Conservation (phyloP, 257 asterid species). For the Gentiana macrophylla region DNA sequence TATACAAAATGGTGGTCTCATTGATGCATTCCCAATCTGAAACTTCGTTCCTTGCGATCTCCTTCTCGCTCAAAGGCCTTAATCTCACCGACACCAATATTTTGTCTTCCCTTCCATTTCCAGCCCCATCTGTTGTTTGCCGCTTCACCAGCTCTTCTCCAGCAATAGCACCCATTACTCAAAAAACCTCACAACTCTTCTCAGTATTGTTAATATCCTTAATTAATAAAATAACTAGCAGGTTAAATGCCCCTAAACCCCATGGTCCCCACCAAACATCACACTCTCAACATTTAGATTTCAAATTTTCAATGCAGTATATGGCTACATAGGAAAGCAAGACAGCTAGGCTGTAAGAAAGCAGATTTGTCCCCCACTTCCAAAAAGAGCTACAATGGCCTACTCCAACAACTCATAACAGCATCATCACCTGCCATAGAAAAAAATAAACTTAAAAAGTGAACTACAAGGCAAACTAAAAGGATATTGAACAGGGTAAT, state of each 20-base stretch:
- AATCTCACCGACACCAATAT: constrained; percentile 87
- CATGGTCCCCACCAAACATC: neutral
- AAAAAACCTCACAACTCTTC: constrained; percentile 14
- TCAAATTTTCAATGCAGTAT: constrained; percentile 1
- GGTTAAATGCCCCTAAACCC: neutral
- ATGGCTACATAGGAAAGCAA: constrained; percentile 10
- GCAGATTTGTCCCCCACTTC: constrained; percentile 4
- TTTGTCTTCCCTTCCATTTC: constrained; percentile 62
- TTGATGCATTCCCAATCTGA: constrained; percentile 99
- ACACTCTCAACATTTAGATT: neutral
- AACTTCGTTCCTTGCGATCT: constrained; percentile 74
- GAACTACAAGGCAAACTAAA: constrained; percentile 19
- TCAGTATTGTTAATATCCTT: too few species aligned
- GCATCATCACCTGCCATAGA: constrained; percentile 32
- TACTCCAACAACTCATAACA: constrained; percentile 16
- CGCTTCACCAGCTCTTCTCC: constrained; percentile 66
- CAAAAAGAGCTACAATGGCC: neutral
- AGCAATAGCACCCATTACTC: constrained; percentile 78
- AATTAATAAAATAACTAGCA: neutral
- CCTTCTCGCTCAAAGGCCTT: constrained; percentile 96
- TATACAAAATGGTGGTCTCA: constrained; percentile 74
- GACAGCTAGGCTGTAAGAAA: constrained; percentile 8
- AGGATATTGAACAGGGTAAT: constrained; percentile 18
- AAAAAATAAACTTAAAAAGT: constrained; percentile 19
- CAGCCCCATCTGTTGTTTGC: constrained; percentile 69